Percentiles rank a stretch among this genome's conserved stretches.
Evolutionary conservation across 2,329 filamentous ascomycete genomes (phyloP).

Genomic region (Exserohilum rostratum): DNA sequence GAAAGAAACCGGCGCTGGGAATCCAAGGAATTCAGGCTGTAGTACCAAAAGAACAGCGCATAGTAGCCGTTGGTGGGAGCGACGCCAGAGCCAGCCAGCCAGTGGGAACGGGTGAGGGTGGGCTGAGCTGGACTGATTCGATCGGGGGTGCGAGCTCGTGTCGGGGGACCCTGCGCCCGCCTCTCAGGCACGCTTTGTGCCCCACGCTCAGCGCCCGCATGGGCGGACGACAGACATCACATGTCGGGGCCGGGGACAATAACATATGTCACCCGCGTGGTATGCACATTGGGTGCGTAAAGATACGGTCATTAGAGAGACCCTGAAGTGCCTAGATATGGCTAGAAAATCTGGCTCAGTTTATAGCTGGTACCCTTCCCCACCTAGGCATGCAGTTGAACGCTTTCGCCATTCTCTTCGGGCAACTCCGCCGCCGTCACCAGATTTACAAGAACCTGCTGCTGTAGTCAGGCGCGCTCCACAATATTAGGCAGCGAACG

Average conservation of each 20-base stretch:
- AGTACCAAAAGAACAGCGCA: not conserved
- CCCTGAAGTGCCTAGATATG: not conserved
- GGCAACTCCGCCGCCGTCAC: constrained; percentile 40
- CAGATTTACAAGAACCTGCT: constrained; percentile 28
- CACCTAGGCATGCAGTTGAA: constrained; percentile 4
- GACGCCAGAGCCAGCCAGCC: constrained; percentile 10
- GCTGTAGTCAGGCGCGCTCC: constrained; percentile 3
- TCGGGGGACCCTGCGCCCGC: constrained; percentile 11
- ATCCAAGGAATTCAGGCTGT: constrained; percentile 14
- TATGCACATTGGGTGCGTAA: not conserved
- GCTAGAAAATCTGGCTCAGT: not conserved
- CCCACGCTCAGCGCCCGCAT: constrained; percentile 13
- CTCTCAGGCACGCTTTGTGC: not conserved
- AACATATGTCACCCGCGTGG: not conserved
- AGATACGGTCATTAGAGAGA: not conserved
- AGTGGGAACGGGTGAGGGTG: constrained; percentile 17
- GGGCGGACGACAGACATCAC: not conserved
- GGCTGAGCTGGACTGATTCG: constrained; percentile 15
- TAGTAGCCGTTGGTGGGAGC: not conserved
- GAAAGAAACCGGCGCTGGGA: not conserved
- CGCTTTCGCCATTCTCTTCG: constrained; percentile 15
- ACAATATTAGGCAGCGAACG: constrained; percentile 4
- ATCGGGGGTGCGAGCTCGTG: constrained; percentile 12
- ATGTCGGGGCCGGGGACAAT: not conserved
- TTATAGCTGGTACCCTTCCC: constrained; percentile 15